Conservation (phyloP, 805 yeast species). For the Wickerhamiella kazuoi region DNA sequence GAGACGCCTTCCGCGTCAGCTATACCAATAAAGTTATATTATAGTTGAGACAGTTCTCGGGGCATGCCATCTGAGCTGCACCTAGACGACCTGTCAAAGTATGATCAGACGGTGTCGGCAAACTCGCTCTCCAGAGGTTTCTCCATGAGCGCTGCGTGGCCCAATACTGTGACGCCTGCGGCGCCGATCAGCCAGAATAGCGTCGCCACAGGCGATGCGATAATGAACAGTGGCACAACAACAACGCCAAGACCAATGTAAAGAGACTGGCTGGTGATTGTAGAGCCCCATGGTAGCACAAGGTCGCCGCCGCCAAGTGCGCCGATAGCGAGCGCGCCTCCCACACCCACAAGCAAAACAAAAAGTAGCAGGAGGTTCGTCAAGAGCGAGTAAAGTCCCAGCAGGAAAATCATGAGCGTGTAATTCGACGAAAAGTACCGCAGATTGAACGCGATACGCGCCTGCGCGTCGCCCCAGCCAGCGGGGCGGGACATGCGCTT, state of each 20-base stretch:
- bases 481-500: constrained; percentile 81
- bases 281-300: constrained; percentile 43
- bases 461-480: constrained; percentile 75
- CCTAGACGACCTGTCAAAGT: too few relatives aligned
- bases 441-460: constrained; percentile 72
- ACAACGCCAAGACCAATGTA: constrained; percentile 68
- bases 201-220: constrained; percentile 80
- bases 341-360: constrained; percentile 55
- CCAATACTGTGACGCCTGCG: constrained; percentile 54
- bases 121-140: constrained; percentile 92
- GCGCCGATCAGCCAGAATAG: constrained; percentile 86
- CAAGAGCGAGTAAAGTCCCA: constrained; percentile 69
- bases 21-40: background rate
- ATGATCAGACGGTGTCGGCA: constrained; percentile 42
- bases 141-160: constrained; percentile 83
- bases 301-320: constrained; percentile 71
- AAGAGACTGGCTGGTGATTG: constrained; percentile 53
- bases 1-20: too few relatives aligned
- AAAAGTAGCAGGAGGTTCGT: constrained; percentile 74
- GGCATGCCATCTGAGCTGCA: background rate
- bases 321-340: constrained; percentile 64
- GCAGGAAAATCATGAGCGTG: constrained; percentile 47
- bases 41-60: background rate
- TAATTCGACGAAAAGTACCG: constrained; percentile 81
- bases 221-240: constrained; percentile 62